Percentiles rank a stretch among this genome's conserved stretches.
Conservation (phyloP, 2,329 filamentous ascomycete species). For the Ceratocystis huliohia region DNA sequence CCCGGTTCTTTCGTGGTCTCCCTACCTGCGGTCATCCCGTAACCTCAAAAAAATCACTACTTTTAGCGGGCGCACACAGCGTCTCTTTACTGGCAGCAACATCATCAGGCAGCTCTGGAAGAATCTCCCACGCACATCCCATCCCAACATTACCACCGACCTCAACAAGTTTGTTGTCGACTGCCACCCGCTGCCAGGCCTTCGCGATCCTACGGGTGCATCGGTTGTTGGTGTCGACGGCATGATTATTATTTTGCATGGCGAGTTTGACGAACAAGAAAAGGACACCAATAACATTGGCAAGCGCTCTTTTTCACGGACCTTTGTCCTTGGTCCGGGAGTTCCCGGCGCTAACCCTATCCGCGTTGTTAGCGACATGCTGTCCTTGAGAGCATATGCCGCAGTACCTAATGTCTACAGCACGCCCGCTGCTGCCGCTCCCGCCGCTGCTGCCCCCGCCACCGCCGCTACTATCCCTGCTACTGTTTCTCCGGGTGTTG, state of each 20-base stretch:
- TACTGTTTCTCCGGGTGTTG: conserved; percentile 21
- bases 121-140: conserved; percentile 56
- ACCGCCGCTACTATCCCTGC: conserved; percentile 18
- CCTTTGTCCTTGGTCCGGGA: conserved; percentile 66
- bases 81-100: conserved; percentile 51
- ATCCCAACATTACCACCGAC: conserved; percentile 56
- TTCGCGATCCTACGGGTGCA: conserved; percentile 56
- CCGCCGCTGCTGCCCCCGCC: conserved; percentile 23
- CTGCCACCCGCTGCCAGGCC: conserved; percentile 58
- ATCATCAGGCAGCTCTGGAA: conserved; percentile 58
- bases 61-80: conserved; percentile 46
- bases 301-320: conserved; percentile 69
- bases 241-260: conserved; percentile 65
- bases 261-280: conserved; percentile 69
- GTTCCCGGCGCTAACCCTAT: conserved; percentile 50
- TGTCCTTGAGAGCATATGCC: conserved; percentile 56
- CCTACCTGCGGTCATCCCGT: conserved; percentile 65
- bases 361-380: conserved; percentile 67
- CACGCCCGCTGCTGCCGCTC: conserved; percentile 26
- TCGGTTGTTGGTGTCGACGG: conserved; percentile 58
- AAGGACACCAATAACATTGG: conserved; percentile 41
- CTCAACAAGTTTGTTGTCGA: conserved; percentile 69
- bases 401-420: conserved; percentile 33
- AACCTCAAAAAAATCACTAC: conserved; percentile 61
- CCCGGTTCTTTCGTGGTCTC: conserved; percentile 49